Evolutionary conservation across 352 stramenopile genomes (phyloP), one percentile per base, ranked within the genome.

Genomic region (Globisporangium splendens): DNA sequence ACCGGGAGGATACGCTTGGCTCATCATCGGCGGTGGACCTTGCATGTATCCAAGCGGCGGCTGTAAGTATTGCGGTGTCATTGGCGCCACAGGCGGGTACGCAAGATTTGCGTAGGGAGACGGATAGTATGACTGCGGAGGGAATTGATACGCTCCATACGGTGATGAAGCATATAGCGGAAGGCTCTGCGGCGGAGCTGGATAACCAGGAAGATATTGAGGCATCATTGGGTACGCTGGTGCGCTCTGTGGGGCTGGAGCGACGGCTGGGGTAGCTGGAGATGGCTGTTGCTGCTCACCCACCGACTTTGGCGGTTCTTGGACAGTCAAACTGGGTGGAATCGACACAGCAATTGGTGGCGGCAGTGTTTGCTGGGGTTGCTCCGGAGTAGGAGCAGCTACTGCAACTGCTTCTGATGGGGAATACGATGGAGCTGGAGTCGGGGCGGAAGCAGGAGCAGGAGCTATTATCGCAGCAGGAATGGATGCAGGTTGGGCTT

Each of bases 141-240:
- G n/a, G 46, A 35, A 50, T 22, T 31, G 46, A 22, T 50, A 50
- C 46, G 20, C 20, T 20, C 46, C 18, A 22, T 50, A 50, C 46
- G 46, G 46, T 15, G 46, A 50, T 2, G 46, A 50, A 14, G 46
- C 46, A 17, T 50, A 50, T 1, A 50, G 17, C 46, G 46, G 46
- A 22, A 50, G 46, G 21, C 46, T 50, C 46, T 50, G 46, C 46
- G 46, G 46, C 21, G 46, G 17, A 20, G 46, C 46, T 31, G 46
- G 20, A 18, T 50, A 50, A 12, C 46, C 46, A 35, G 46, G 17
- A 22, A 35, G 17, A 22, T 50, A 50, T 22, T 31, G 21, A 50
- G 46, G 46, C 18, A 50, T 50, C 46, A 50, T 50, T 22, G 46
- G 20, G 33, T 33, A 35, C 18, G 20, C 15, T 18, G 46, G 46